Conservation (phyloP, 208 protist genomes). For the Phytomonas sp. region DNA sequence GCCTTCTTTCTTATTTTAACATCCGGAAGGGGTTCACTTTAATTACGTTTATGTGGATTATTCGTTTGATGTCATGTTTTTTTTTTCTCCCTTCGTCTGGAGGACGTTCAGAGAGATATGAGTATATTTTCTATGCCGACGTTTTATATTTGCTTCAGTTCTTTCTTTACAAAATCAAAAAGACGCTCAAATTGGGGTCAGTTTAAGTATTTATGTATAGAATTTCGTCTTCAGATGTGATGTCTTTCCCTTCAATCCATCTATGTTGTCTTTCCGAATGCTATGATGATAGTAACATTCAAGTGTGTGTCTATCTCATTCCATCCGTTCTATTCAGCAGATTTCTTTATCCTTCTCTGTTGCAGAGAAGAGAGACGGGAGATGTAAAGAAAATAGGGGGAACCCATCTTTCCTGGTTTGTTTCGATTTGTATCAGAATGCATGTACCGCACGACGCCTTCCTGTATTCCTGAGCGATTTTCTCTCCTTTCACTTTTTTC, state of each 20-base stretch:
- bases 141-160: constrained; percentile 4
- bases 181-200: neutral
- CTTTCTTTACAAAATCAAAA: constrained; percentile 5
- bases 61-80: constrained; percentile 10
- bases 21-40: constrained; percentile 3
- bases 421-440: neutral
- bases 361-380: neutral
- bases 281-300: neutral
- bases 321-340: neutral
- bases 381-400: neutral
- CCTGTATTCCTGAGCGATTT: neutral
- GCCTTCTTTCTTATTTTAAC: neutral
- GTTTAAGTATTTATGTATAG: neutral
- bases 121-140: constrained; percentile 2
- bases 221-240: neutral
- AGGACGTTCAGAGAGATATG: neutral
- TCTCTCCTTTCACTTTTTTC: constrained; percentile 2
- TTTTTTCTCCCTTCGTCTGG: constrained; percentile 8
- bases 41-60: neutral
- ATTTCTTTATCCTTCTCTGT: neutral
- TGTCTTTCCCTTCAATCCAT: neutral
- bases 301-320: neutral
- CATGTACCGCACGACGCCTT: neutral
- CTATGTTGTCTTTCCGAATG: neutral
- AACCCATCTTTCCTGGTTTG: neutral